phyloP scores from a whole-genome alignment of 495 filamentous ascomycete genomes.

The Thozetella sp. region DNA sequence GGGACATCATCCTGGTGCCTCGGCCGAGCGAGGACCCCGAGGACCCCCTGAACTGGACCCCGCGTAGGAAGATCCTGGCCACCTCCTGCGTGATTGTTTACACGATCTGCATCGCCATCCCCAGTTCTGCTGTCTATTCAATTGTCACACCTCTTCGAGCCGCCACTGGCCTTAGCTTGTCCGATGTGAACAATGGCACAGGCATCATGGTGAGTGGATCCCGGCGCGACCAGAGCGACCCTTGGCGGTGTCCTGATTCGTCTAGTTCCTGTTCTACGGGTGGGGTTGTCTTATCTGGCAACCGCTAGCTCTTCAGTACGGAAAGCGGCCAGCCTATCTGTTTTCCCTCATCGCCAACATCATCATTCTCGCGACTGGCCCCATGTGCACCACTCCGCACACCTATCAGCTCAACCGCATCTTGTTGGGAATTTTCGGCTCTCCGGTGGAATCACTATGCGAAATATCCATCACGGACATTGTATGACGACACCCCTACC shows the following conservation, averaged over 20 bases:
- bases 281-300: constrained; percentile 72
- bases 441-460: constrained; percentile 65
- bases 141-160: constrained; percentile 61
- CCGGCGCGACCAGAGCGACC: not conserved
- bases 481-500: not conserved
- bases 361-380: not conserved
- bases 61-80: constrained; percentile 53
- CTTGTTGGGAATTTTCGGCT: constrained; percentile 63
- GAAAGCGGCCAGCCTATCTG: constrained; percentile 64
- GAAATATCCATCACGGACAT: constrained; percentile 66
- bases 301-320: constrained; percentile 66
- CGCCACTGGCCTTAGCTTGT: constrained; percentile 52
- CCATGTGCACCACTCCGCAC: not conserved
- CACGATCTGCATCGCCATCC: constrained; percentile 62
- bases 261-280: constrained; percentile 59
- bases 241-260: not conserved
- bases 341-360: constrained; percentile 39
- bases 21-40: constrained; percentile 58
- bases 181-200: constrained; percentile 51
- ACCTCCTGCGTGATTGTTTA: constrained; percentile 54
- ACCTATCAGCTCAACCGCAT: constrained; percentile 40
- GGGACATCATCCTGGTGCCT: constrained; percentile 61
- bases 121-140: constrained; percentile 61
- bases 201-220: constrained; percentile 24
- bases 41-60: constrained; percentile 65